These are phyloP conservation scores for Actinomucor elegans DNA, from an alignment of 371 early-diverging fungal genomes.

Conservation along the genomic window DNA sequence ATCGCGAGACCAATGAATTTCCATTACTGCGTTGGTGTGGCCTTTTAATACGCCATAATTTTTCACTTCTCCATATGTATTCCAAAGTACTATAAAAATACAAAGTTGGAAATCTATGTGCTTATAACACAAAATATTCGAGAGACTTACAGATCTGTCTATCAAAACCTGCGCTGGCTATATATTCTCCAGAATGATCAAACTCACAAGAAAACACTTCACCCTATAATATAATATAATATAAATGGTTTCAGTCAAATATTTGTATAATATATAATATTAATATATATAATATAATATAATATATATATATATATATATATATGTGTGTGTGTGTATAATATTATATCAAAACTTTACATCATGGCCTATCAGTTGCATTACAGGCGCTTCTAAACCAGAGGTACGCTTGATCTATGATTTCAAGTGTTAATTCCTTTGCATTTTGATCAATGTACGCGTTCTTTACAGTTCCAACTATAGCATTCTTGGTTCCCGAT, in stretches of 20 bases:
- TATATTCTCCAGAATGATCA: conserved; percentile 78
- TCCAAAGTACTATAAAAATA: conserved; percentile 81
- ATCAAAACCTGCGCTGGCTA: conserved; percentile 88
- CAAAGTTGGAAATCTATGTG: no score
- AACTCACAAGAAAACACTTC: conserved; percentile 86
- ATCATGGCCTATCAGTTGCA: conserved; percentile 82
- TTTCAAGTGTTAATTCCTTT: not conserved
- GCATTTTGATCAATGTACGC: not conserved
- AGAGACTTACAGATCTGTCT: conserved; percentile 71
- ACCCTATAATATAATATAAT: conserved; percentile 51
- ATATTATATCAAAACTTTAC: conserved; percentile 25
- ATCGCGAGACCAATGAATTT: conserved; percentile 90
- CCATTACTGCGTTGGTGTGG: conserved; percentile 83
- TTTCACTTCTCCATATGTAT: conserved; percentile 85
- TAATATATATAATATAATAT: no score
- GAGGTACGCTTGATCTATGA: conserved; percentile 80
- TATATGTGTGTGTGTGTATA: no score
- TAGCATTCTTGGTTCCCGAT: conserved; percentile 55
- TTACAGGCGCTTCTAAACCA: conserved; percentile 83
- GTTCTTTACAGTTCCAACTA: conserved; percentile 67
- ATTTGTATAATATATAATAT: no score
- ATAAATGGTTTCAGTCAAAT: not conserved
- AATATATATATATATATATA: no score
- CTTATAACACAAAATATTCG: no score
- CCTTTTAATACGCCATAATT: conserved; percentile 89